Evolutionary conservation across 106 monocot species (phyloP).

Genomic region (Amphibolis antarctica): DNA sequence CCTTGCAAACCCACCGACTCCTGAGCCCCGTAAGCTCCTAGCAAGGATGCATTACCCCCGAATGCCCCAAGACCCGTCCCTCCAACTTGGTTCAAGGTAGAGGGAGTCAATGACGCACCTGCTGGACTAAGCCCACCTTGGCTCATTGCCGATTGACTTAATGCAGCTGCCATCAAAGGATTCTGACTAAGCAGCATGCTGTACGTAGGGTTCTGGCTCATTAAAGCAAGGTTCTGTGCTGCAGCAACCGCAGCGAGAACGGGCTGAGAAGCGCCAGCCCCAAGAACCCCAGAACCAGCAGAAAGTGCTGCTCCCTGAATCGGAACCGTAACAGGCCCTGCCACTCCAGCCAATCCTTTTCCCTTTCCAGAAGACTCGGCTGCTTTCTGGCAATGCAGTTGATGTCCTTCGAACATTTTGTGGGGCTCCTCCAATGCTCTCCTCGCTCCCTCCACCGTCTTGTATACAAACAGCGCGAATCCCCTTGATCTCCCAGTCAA

Average conservation of each 20-base stretch:
- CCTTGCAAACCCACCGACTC: conserved; percentile 4
- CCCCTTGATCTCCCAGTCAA: conserved; percentile 62
- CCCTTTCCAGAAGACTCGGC: background rate
- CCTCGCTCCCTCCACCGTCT: conserved; percentile 48
- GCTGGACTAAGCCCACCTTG: conserved; percentile 7
- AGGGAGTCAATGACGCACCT: conserved; percentile 1
- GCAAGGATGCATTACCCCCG: conserved; percentile 6
- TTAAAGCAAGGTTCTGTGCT: conserved; percentile 8
- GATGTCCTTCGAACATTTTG: conserved; percentile 71
- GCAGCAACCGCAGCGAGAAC: conserved; percentile 15
- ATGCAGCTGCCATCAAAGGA: conserved; percentile 9
- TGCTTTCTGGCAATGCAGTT: conserved; percentile 73
- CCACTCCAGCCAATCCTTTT: background rate
- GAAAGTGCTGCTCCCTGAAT: background rate
- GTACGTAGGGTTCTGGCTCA: conserved; percentile 10
- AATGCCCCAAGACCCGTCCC: background rate
- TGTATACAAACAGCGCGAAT: conserved; percentile 73
- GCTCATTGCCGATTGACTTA: conserved; percentile 4
- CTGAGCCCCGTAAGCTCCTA: conserved; percentile 10
- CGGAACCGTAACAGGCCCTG: background rate
- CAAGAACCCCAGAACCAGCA: conserved; percentile 1
- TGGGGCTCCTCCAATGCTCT: conserved; percentile 81
- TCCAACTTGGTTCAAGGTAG: background rate
- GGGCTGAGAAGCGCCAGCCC: conserved; percentile 7
- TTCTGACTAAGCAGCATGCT: conserved; percentile 8